Base-by-base conservation (phyloP, 495 filamentous ascomycete genomes). In the Penicillium maclennaniae region DNA sequence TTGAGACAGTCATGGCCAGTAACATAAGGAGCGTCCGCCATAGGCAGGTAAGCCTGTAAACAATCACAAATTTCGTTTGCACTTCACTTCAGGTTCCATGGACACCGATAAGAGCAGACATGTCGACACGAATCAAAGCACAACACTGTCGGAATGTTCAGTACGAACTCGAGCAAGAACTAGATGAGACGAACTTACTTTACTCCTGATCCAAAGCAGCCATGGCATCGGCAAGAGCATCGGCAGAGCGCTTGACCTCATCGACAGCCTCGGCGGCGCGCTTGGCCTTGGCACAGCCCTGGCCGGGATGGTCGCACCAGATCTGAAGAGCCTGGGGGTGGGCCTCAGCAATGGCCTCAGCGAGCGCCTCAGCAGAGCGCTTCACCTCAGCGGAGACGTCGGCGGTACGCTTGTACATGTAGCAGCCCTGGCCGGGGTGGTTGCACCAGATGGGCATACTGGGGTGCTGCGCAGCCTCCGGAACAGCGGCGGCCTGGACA, bases 281-380 rank as follows among this genome's bases (percentile, higher is more conserved):
- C 59, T 68, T 69, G 41, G 70, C 73, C 10, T 69, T 65, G 19
- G 72, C 69, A 47, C 38, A 40, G 43, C 65, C 60, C 54, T 77
- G 67, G 16, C 72, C 77, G 37, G 66, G 66, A 43, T 62, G 63
- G 31, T 55, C 54, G 45, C 77, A 78, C 69, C 71, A 74, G 45
- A 60, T 68, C 41, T 62, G 46, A 34, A 63, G 53, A n/a, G 62
- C 63, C 19, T 55, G 56, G n/a, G 69, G 59, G 21, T 61, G 55
- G 36, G 61, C 58, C 15, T 67, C 62, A 10, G 70, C 61, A 60
- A 75, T 65, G 50, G 76, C 73, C 44, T 75, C 72, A 25, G 74
- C 75, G 23, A 77, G 58, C 38, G 70, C 78, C n/a, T 78, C 72
- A 20, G 78, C 79, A 28, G 75, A 75, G 48, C 79, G 77, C 65